Percentiles rank a stretch among this genome's conserved stretches.
phyloP scores from a whole-genome alignment of 108 stramenopile species.

The Cyclotella distinguenda region DNA sequence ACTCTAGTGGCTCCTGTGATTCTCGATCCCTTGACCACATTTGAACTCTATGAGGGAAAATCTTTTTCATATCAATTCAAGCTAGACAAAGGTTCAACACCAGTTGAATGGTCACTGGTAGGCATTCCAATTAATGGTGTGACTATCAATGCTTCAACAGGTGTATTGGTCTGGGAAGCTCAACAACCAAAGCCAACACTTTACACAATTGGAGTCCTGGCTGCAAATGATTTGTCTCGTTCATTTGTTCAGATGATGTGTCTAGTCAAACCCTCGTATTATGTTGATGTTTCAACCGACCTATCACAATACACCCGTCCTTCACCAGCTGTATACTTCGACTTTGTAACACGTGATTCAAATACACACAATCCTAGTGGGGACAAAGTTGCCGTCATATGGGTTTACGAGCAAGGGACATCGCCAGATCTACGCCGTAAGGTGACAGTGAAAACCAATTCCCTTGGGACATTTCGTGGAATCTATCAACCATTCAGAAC shows the following conservation, averaged over 20 bases:
- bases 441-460: conserved; percentile 25
- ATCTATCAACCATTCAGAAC: conserved; percentile 23
- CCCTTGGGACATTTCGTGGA: conserved; percentile 9
- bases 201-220: conserved; percentile 8
- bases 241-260: not conserved
- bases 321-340: conserved; percentile 17
- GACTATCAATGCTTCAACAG: conserved; percentile 9
- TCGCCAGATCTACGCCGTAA: conserved; percentile 15
- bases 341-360: conserved; percentile 14
- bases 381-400: conserved; percentile 16
- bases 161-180: conserved; percentile 11
- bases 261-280: conserved; percentile 23
- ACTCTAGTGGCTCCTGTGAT: conserved; percentile 21
- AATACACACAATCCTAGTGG: conserved; percentile 11
- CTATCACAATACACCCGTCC: conserved; percentile 8
- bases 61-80: conserved; percentile 22
- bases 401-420: conserved; percentile 21
- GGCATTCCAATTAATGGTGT: conserved; percentile 11
- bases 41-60: conserved; percentile 16
- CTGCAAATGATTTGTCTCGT: conserved; percentile 27
- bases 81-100: conserved; percentile 18
- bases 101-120: conserved; percentile 24
- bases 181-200: conserved; percentile 1
- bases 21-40: not conserved
- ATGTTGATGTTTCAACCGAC: conserved; percentile 16